These are phyloP conservation scores for Dendrostoma leiphaemia DNA, from an alignment of 2,329 filamentous ascomycete genomes.

Conservation along the genomic window DNA sequence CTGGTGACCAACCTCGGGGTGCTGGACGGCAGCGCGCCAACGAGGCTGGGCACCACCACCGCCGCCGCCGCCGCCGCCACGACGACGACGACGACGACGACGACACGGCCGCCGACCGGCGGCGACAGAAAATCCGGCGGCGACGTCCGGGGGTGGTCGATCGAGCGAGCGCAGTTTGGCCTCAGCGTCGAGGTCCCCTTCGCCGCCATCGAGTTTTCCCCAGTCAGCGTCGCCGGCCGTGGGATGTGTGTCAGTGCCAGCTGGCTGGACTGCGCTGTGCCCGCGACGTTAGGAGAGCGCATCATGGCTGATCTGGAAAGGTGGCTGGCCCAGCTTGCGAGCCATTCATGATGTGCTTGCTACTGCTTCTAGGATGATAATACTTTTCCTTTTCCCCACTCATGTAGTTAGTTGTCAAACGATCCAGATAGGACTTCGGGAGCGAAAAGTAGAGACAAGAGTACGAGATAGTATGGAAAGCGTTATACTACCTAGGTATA, in stretches of 20 bases:
- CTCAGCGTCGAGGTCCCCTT: conserved; percentile 29
- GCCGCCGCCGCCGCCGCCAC: too few relatives aligned
- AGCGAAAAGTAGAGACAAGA: too few relatives aligned
- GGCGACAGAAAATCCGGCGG: background rate
- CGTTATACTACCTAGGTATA: too few relatives aligned
- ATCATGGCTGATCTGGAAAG: conserved; percentile 15
- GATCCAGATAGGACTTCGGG: too few relatives aligned
- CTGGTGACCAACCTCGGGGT: conserved; percentile 36
- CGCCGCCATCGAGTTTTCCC: conserved; percentile 26
- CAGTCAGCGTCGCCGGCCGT: conserved; percentile 26
- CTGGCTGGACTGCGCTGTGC: conserved; percentile 16
- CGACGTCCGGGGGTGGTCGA: conserved; percentile 24
- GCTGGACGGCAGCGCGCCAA: conserved; percentile 24
- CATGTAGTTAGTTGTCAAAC: too few relatives aligned
- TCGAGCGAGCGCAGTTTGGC: conserved; percentile 27
- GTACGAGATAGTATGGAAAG: too few relatives aligned
- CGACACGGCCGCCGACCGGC: background rate
- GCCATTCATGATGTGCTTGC: conserved; percentile 1
- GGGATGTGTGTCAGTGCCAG: conserved; percentile 10
- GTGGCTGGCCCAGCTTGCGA: conserved; percentile 12
- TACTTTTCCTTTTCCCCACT: too few relatives aligned
- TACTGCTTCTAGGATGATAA: too few relatives aligned
- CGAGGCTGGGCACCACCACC: too few relatives aligned
- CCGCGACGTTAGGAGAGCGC: conserved; percentile 2
- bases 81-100: background rate